A percentile compares a stretch with the other conserved stretches of the same genome.
Evolutionary conservation across 805 yeast genomes (phyloP).

Genomic region (Kregervanrija pseudodelftensis): DNA sequence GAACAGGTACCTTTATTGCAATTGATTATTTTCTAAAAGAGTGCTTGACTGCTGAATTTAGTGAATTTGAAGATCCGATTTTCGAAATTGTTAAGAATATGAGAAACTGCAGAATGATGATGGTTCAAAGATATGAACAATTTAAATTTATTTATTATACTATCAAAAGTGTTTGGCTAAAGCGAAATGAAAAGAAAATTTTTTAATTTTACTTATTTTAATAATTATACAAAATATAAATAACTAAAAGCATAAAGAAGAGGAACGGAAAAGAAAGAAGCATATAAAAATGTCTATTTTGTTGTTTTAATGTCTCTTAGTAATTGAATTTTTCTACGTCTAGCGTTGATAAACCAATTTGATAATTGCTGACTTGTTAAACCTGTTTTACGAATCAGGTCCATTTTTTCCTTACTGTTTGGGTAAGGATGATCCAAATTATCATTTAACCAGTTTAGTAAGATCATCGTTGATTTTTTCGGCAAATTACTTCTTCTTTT

Average conservation of each 20-base stretch:
- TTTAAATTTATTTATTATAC: constrained; percentile 42
- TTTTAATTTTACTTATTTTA: not conserved
- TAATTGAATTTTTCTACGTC: constrained; percentile 48
- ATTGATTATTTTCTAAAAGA: constrained; percentile 31
- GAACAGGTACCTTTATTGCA: constrained; percentile 47
- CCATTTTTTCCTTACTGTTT: constrained; percentile 48
- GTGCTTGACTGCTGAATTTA: constrained; percentile 5
- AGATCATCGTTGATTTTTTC: constrained; percentile 48
- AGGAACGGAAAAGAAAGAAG: not conserved
- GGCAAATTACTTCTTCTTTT: constrained; percentile 47
- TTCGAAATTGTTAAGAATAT: constrained; percentile 37
- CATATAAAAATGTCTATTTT: constrained; percentile 13
- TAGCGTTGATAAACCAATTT: constrained; percentile 59
- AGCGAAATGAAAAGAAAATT: not conserved
- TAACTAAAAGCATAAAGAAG: not conserved
- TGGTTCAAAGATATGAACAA: constrained; percentile 50
- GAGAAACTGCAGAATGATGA: constrained; percentile 41
- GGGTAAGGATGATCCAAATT: constrained; percentile 57
- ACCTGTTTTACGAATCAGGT: constrained; percentile 47
- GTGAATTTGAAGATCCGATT: constrained; percentile 31
- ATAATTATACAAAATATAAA: not conserved
- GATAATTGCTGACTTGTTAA: constrained; percentile 51
- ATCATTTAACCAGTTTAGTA: constrained; percentile 48
- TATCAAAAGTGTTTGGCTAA: constrained; percentile 3
- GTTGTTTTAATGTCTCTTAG: constrained; percentile 33